These are phyloP conservation scores for Tylopilus felleus DNA, from an alignment of 768 basidiomycete species.

Conservation along the genomic window DNA sequence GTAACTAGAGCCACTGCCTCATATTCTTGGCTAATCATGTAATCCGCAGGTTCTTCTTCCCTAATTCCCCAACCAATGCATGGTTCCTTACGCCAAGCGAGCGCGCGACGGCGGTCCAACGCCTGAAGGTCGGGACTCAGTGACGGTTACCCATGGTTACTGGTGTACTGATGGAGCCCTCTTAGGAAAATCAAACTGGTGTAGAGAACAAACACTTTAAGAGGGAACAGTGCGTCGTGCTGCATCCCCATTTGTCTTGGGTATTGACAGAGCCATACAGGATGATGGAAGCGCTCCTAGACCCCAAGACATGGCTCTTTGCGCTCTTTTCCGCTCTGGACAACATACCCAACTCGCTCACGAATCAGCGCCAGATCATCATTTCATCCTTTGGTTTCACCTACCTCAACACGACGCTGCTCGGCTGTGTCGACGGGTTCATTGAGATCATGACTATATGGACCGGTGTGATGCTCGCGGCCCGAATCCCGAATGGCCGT, in stretches of 20 bases:
- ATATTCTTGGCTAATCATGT: not conserved
- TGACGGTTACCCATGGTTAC: not conserved
- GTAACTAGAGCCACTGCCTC: not conserved
- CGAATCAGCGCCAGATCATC: constrained; percentile 64
- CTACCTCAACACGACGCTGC: constrained; percentile 61
- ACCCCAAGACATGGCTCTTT: constrained; percentile 77
- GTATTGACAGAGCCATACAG: constrained; percentile 30
- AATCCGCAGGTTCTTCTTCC: constrained; percentile 56
- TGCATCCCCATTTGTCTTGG: not conserved
- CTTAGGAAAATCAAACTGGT: constrained; percentile 71
- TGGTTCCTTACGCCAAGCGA: constrained; percentile 72
- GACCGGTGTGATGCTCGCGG: constrained; percentile 56
- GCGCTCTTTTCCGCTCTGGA: constrained; percentile 60
- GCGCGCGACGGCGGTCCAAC: constrained; percentile 55
- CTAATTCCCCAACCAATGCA: constrained; percentile 70
- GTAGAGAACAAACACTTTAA: constrained; percentile 83
- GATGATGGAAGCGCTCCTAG: constrained; percentile 63
- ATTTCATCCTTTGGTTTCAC: constrained; percentile 65
- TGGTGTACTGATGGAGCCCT: not conserved
- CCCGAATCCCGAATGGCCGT: constrained; percentile 53
- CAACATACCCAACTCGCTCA: constrained; percentile 65
- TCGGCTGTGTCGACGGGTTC: constrained; percentile 62
- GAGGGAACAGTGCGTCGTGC: constrained; percentile 60
- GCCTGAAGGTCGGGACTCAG: constrained; percentile 52
- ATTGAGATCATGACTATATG: constrained; percentile 70